Conservation (phyloP, 306 rosid genomes). For the Styphnolobium japonicum region DNA sequence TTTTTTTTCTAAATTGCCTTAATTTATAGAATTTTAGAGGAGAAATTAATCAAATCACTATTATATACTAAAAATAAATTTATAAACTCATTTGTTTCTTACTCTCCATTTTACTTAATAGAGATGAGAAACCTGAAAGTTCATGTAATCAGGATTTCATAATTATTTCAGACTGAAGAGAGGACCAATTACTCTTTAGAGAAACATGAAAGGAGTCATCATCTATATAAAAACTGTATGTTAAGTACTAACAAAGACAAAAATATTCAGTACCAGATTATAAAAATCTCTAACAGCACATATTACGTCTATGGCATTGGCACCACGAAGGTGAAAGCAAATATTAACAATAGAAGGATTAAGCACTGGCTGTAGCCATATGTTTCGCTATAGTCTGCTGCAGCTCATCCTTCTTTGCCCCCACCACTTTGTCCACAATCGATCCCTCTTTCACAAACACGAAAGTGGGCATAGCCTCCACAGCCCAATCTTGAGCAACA, state of each 20-base stretch:
- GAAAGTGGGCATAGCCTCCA: slow-evolving; percentile 96
- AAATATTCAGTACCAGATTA: background rate
- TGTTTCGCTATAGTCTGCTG: slow-evolving; percentile 63
- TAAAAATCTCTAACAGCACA: background rate
- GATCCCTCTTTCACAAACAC: slow-evolving; percentile 82
- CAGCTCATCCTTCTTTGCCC: slow-evolving; percentile 85
- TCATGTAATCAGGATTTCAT: background rate
- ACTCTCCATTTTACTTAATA: too few species aligned
- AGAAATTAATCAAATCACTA: background rate
- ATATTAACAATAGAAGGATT: slow-evolving; percentile 24
- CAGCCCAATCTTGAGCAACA: slow-evolving; percentile 90
- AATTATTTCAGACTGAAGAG: slow-evolving; percentile 4
- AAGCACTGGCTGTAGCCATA: slow-evolving; percentile 39
- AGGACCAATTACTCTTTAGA: background rate
- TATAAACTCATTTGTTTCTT: too few species aligned
- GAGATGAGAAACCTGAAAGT: background rate
- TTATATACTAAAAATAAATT: background rate
- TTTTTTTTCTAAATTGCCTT: too few species aligned
- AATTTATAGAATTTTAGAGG: background rate
- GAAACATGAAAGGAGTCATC: slow-evolving; percentile 2
- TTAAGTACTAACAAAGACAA: slow-evolving; percentile 12
- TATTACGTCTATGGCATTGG: background rate
- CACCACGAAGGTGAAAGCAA: background rate
- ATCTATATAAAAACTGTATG: background rate
- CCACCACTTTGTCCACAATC: slow-evolving; percentile 77